Evolutionary conservation across 352 stramenopile genomes (phyloP).

Genomic region (Globisporangium takayamanum): DNA sequence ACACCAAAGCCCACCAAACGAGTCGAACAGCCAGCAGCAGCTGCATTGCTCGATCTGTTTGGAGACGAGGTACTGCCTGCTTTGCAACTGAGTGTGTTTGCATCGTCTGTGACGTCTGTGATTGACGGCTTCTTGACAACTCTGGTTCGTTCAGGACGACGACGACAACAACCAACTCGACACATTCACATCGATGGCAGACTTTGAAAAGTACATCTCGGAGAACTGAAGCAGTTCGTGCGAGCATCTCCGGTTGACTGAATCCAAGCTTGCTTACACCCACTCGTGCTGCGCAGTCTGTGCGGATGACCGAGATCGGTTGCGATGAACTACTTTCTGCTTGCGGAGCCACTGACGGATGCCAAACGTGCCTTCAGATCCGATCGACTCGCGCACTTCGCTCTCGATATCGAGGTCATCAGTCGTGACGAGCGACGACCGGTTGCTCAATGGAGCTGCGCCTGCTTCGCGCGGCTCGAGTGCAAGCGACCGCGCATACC

Average conservation of each 20-base stretch:
- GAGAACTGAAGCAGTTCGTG: slow-evolving; percentile 22
- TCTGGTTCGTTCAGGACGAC: not conserved
- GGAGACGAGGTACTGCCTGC: slow-evolving; percentile 1
- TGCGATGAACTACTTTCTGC: slow-evolving; percentile 74
- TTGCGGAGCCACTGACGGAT: slow-evolving; percentile 81
- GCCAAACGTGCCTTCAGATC: slow-evolving; percentile 64
- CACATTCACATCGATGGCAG: slow-evolving; percentile 23
- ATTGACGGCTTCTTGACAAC: no score
- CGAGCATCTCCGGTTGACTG: no score
- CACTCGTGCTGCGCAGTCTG: slow-evolving; percentile 54
- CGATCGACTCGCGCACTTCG: slow-evolving; percentile 75
- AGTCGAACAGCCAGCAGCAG: not conserved
- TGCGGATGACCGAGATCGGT: slow-evolving; percentile 57
- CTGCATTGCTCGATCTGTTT: not conserved
- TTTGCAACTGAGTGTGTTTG: not conserved
- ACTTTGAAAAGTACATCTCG: slow-evolving; percentile 47
- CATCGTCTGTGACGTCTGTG: no score
- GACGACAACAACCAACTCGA: not conserved
- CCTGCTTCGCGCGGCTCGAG: slow-evolving; percentile 74
- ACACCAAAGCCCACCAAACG: not conserved
- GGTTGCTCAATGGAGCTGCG: slow-evolving; percentile 51
- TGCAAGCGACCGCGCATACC: slow-evolving; percentile 63
- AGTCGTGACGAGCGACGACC: slow-evolving; percentile 32
- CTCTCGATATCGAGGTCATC: slow-evolving; percentile 71
- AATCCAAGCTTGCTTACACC: slow-evolving; percentile 31